These are phyloP conservation scores for Solanum peruvianum DNA, from an alignment of 257 asterid genomes.

Conservation along the genomic window DNA sequence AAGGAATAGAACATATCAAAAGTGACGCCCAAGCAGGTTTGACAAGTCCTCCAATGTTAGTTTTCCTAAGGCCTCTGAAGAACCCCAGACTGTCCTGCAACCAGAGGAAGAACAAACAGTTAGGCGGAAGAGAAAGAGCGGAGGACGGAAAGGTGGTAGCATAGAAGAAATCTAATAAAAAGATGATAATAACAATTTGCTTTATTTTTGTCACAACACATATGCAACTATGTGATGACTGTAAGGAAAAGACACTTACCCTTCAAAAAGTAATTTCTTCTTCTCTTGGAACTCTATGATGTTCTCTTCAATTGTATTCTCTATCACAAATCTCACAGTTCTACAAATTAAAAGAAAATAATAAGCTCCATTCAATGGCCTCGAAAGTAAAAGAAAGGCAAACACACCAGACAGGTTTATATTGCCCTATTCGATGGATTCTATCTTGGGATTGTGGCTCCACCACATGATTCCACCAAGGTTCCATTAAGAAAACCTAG, in stretches of 20 bases:
- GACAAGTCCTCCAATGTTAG: slow-evolving; percentile 57
- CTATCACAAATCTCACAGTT: neutral
- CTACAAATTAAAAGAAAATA: neutral
- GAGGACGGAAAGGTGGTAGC: neutral
- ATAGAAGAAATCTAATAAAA: neutral
- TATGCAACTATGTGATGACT: neutral
- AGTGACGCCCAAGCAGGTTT: slow-evolving; percentile 21
- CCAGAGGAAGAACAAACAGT: neutral
- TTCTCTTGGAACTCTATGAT: neutral
- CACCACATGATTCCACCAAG: neutral
- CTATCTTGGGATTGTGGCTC: neutral
- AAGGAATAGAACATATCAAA: neutral
- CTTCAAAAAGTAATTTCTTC: neutral
- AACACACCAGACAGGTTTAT: neutral
- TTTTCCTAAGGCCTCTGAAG: slow-evolving; percentile 60
- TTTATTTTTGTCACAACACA: no score
- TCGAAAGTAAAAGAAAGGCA: neutral
- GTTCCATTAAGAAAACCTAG: slow-evolving; percentile 71
- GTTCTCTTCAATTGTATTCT: neutral
- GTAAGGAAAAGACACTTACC: neutral
- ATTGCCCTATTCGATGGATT: neutral
- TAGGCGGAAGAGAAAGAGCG: neutral
- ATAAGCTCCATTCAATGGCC: neutral
- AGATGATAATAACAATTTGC: neutral
- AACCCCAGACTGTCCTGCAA: slow-evolving; percentile 80